Base-by-base conservation (phyloP, 306 rosid species). In the Quercus wislizeni region DNA sequence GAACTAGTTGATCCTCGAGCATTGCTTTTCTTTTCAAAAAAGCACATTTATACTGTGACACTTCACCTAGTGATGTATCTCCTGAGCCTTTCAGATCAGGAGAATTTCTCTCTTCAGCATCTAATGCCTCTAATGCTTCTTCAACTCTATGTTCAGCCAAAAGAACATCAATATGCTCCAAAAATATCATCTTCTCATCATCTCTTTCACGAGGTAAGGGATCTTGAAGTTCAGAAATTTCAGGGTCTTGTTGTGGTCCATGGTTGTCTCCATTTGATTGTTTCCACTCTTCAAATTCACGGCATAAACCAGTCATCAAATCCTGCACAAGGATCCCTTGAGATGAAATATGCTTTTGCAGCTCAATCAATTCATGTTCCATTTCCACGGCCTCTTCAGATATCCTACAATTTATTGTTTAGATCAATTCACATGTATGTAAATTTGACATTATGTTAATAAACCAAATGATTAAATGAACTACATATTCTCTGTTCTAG, bases 381-480 rank as follows among this genome's bases (percentile, higher is more conserved):
- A 92, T 94, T 86, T 95, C 97, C 79, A 89, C 93, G 28, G 98
- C 96, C 88, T 95, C 99, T 81, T 93, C 99, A 84, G 97, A 91
- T 84, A 95, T 91, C 91, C 99, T 95, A 80, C 72, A 90, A 69
- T 52, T 71, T 67, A 65, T 43, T 46, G 74, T 46, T 64, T 74
- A 71, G 28, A 80, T 79, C 41, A 76, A 73, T 73, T 54, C 75
- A 57, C 5, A 20, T 72, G 77, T 75, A 41, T 46, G 27, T 58
- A 7, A 38, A 80, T 30, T 64, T 30, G 31, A 76, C 55, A 46
- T 58, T 13, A 79, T 69, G 68, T 68, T 30, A 41, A 35, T 4
- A 18, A 74, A 49, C 56, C 67, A 57, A 79, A 28, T 82, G 31
- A 19, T 79, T 38, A 43, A 30, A 69, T 41, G 67, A 41, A 64